Base-by-base conservation (phyloP, 2,329 filamentous ascomycete species). In the Amauroascus verrucosus region DNA sequence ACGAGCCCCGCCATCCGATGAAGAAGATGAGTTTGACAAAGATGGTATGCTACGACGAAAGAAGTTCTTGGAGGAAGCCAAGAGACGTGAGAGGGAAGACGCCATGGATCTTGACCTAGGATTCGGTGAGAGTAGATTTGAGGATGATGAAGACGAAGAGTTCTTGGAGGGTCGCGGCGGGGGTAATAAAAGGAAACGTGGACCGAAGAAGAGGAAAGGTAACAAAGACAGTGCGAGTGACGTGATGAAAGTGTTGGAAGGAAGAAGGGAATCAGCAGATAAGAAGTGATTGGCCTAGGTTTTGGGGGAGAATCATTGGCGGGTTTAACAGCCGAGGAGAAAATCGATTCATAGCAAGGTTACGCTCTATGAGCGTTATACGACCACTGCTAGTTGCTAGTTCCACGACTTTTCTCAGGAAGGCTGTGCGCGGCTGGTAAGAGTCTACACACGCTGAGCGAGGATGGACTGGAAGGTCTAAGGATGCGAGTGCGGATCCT, bases 71-170 rank as follows among this genome's bases (percentile, higher is more conserved):
- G 75, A 83, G 61, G 78, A 78, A 56, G 81, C 75, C 8, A 65
- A 64, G 43, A 67, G 68, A 8, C 72, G 72, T n/a, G 70, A 83
- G 53, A 85, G 86, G 60, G 80, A 90, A 46, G 91, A 97, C 65
- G 82, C 89, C 46, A 83, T 91, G 54, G 91, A 98, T 70, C 79
- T 98, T 71, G 93, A 98, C 64, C 81, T 97, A 76, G 91, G 90
- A 56, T 97, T 98, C 64, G 93, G 93, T 32, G 87, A 83, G 18
- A 93, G 85, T 64, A 79, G 91, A 26, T 84, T 88, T 63, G 89
- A 87, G 51, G 93, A 96, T 63, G 89, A 90, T 56, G 90, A 95
- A 58, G 79, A 85, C 58, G 86, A 89, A 38, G 51, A 53, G 35
- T 14, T 48, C 1, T 81, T 62, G 87, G 67, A 70, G 54, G 67